Base-by-base conservation (phyloP, 345 rosid species). In the Heritiera littoralis region DNA sequence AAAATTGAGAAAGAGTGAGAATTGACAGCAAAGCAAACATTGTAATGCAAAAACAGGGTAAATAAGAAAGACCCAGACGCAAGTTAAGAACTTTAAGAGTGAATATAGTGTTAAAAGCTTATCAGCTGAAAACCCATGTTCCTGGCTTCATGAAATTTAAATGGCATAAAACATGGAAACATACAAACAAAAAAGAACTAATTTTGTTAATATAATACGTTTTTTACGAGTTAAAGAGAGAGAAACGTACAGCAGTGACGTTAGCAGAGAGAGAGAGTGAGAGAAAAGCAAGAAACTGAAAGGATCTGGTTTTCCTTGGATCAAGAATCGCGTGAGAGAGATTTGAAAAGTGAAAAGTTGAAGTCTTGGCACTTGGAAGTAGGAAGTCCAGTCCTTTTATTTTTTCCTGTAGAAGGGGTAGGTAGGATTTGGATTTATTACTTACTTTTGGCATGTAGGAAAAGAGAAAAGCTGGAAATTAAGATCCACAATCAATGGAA, bases 61-160 rank as follows among this genome's bases (percentile, higher is more conserved):
- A 55, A n/a, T 11, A 38, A 40, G 51, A 73, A 55, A 73, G 41
- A 11, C 35, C 77, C 51, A 55, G 51, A 55, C 12, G 77, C 77
- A 73, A 73, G 77, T 73, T 55, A 73, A 55, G 77, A 73, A 55
- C 64, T 55, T 73, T 73, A 49, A 7, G 65, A 38, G 65, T 56
- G 77, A 55, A n/a, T 38, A 55, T 55, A n/a, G 65, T 40, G 18
- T 11, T 18, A 56, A 55, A 73, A 73, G 35, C 77, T 9, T 64
- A 54, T 2, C 38, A 73, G 7, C 35, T 55, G 64, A 54, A 55
- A 40, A 35, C 76, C 51, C n/a, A 40, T 55, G 49, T 73, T 55
- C 77, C 15, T 38, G 49, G 18, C 40, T 20, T 55, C 28, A 72
- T 52, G 23, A 52, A 38, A 52, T 41, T 54, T 54, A 17, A 65